Evolutionary conservation across 1,139 yeast species (phyloP).

Genomic region (Spathaspora sp.): DNA sequence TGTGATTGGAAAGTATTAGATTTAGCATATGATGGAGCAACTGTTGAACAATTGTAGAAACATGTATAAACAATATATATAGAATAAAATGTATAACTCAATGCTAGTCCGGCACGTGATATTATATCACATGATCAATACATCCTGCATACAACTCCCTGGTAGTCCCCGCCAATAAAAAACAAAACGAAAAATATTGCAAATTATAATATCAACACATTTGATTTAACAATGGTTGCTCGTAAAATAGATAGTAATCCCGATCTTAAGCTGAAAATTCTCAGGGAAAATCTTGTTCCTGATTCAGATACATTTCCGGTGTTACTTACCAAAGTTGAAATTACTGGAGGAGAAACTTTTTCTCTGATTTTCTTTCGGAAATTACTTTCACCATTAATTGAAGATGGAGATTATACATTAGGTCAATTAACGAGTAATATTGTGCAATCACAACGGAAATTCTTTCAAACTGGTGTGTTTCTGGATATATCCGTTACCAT

Average conservation of each 20-base stretch:
- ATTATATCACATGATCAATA: neutral
- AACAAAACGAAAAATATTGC: constrained; percentile 1
- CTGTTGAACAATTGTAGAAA: constrained; percentile 19
- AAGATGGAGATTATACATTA: constrained; percentile 46
- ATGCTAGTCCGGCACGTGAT: neutral
- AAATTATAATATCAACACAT: neutral
- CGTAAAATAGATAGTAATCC: constrained; percentile 13
- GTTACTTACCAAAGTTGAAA: constrained; percentile 44
- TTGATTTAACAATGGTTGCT: constrained; percentile 9
- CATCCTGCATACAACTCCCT: neutral
- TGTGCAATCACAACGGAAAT: constrained; percentile 25
- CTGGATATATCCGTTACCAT: constrained; percentile 32
- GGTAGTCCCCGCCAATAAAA: neutral
- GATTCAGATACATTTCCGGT: constrained; percentile 42
- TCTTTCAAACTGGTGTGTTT: constrained; percentile 47
- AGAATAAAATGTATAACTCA: neutral
- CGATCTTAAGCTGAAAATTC: constrained; percentile 28
- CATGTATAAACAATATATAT: neutral
- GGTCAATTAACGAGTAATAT: constrained; percentile 35
- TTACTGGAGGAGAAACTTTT: constrained; percentile 50
- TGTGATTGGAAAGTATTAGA: constrained; percentile 84
- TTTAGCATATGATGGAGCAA: constrained; percentile 87
- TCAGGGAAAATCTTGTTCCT: constrained; percentile 33
- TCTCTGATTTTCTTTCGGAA: constrained; percentile 46
- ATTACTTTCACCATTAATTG: constrained; percentile 44